phyloP scores from a whole-genome alignment of 805 yeast species.

The Monosporozyma aerobia region DNA sequence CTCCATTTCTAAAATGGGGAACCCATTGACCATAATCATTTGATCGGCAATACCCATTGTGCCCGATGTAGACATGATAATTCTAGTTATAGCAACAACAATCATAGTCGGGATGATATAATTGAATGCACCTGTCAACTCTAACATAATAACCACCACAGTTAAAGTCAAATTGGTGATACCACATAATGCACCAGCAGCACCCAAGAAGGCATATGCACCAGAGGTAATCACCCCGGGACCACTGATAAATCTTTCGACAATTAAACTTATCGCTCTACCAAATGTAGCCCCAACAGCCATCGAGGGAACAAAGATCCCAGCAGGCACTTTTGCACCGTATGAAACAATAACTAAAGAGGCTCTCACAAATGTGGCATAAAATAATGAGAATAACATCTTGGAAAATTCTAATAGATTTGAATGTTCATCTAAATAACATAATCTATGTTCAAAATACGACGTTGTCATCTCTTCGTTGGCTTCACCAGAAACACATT shows the following conservation, averaged over 20 bases:
- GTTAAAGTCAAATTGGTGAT: slow-evolving; percentile 88
- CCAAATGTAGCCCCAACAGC: slow-evolving; percentile 95
- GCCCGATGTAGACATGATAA: slow-evolving; percentile 70
- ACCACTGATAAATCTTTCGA: slow-evolving; percentile 41
- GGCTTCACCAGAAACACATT: slow-evolving; percentile 40
- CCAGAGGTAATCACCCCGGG: slow-evolving; percentile 76
- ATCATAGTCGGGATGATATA: slow-evolving; percentile 95
- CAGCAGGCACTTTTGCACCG: slow-evolving; percentile 95
- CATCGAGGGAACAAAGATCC: slow-evolving; percentile 94
- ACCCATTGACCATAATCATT: slow-evolving; percentile 80
- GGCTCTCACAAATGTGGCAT: slow-evolving; percentile 68
- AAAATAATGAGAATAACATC: slow-evolving; percentile 44
- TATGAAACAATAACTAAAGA: slow-evolving; percentile 72
- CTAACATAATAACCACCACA: slow-evolving; percentile 92
- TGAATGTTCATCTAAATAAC: slow-evolving; percentile 30
- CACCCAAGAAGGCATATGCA: slow-evolving; percentile 90
- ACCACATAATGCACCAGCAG: slow-evolving; percentile 91
- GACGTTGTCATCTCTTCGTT: slow-evolving; percentile 25
- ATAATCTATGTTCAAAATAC: slow-evolving; percentile 34
- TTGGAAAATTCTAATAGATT: slow-evolving; percentile 20
- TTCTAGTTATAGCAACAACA: slow-evolving; percentile 79
- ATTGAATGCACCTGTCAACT: slow-evolving; percentile 87
- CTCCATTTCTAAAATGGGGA: slow-evolving; percentile 64
- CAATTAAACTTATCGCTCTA: slow-evolving; percentile 68
- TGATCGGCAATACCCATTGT: slow-evolving; percentile 91